phyloP scores from a whole-genome alignment of 2,329 filamentous ascomycete genomes.

The Hysterium pulicare region DNA sequence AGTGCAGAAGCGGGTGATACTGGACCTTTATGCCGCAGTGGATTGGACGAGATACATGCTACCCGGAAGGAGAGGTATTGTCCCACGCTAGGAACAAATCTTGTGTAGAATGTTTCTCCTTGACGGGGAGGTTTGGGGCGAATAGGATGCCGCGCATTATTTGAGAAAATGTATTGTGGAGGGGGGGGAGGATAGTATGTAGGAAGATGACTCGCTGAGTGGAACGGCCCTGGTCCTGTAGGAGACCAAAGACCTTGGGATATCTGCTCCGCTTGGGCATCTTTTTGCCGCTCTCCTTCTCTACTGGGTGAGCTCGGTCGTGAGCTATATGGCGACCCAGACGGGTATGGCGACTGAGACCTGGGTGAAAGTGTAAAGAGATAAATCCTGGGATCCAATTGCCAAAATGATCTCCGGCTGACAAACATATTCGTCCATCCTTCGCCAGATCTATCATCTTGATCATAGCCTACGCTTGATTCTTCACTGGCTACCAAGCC shows the following conservation, averaged over 20 bases:
- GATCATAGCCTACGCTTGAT: slow-evolving; percentile 66
- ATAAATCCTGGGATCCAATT: slow-evolving; percentile 81
- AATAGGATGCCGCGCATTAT: slow-evolving; percentile 77
- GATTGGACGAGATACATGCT: slow-evolving; percentile 64
- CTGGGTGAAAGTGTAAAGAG: slow-evolving; percentile 76
- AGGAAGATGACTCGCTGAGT: slow-evolving; percentile 78
- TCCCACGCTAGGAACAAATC: slow-evolving; percentile 75
- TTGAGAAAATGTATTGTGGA: slow-evolving; percentile 74
- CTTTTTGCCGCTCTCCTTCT: slow-evolving; percentile 18
- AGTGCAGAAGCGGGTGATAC: slow-evolving; percentile 18
- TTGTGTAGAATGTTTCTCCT: slow-evolving; percentile 86
- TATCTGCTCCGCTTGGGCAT: slow-evolving; percentile 26
- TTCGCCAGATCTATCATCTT: slow-evolving; percentile 59
- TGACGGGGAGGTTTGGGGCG: slow-evolving; percentile 85
- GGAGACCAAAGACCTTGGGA: slow-evolving; percentile 39
- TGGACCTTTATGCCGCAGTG: slow-evolving; percentile 64
- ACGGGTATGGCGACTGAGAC: slow-evolving; percentile 47
- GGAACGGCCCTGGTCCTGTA: slow-evolving; percentile 63
- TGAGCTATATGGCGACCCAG: slow-evolving; percentile 50
- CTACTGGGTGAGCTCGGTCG: slow-evolving; percentile 50
- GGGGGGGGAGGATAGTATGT: slow-evolving; percentile 88
- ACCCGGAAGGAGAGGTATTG: slow-evolving; percentile 89
- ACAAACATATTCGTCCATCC: slow-evolving; percentile 82
- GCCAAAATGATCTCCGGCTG: slow-evolving; percentile 81
- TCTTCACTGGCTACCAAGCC: slow-evolving; percentile 75